phyloP scores from a whole-genome alignment of 257 asterid species.

The Galeopsis tetrahit region DNA sequence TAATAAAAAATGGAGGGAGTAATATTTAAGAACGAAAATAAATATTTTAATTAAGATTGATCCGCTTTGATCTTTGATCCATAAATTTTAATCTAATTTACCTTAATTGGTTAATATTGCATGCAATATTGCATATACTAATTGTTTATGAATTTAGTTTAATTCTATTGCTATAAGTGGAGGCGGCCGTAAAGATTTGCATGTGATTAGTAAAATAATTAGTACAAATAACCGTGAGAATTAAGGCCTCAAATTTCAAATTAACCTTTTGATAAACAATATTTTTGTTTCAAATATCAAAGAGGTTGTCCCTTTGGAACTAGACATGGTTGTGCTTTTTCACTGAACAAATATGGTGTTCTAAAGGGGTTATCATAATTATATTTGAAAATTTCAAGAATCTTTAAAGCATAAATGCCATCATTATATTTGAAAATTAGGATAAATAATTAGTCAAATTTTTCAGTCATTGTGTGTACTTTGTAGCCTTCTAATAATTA shows the following conservation, averaged over 20 bases:
- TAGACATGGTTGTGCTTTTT: slow-evolving; percentile 33
- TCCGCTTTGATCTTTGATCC: no score
- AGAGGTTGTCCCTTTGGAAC: slow-evolving; percentile 33
- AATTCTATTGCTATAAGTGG: neutral
- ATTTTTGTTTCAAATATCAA: slow-evolving; percentile 19
- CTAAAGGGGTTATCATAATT: slow-evolving; percentile 13
- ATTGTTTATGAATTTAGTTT: no score
- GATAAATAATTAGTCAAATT: neutral
- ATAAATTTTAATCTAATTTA: no score
- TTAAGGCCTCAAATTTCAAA: neutral
- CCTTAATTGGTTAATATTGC: no score
- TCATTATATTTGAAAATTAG: neutral
- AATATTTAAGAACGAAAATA: no score
- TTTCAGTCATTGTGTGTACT: neutral
- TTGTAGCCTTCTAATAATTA: slow-evolving; percentile 8
- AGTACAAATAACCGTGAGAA: neutral
- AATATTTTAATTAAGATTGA: no score
- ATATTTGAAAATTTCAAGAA: slow-evolving; percentile 5
- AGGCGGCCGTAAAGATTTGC: slow-evolving; percentile 11
- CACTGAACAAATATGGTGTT: slow-evolving; percentile 26
- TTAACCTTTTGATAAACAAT: neutral
- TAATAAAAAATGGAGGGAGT: no score
- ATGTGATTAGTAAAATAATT: neutral
- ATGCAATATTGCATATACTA: no score
- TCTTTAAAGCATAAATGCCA: slow-evolving; percentile 29